phyloP scores from a whole-genome alignment of 495 filamentous ascomycete species.

The Xylaria venustula region DNA sequence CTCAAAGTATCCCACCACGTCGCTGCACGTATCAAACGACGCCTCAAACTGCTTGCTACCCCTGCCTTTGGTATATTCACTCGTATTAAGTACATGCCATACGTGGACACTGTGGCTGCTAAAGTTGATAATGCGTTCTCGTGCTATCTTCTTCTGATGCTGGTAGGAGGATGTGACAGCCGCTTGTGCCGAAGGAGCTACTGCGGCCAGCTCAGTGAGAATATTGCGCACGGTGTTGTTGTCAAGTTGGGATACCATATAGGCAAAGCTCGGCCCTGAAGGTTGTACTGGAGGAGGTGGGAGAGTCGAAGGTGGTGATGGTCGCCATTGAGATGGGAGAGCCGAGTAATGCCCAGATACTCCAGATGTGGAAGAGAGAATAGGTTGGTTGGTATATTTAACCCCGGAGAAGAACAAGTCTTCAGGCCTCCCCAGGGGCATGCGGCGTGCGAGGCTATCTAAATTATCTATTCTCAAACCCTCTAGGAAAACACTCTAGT shows the following conservation, averaged over 20 bases:
- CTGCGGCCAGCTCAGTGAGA: neutral
- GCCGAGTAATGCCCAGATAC: no score
- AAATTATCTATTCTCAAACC: no score
- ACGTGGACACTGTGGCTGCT: neutral
- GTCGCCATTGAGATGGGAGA: no score
- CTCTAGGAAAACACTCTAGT: no score
- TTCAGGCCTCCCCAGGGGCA: no score
- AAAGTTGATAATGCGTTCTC: neutral
- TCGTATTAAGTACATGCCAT: conserved; percentile 10
- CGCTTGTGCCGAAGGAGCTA: neutral
- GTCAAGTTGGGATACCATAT: neutral
- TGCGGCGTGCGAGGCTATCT: no score
- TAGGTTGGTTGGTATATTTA: no score
- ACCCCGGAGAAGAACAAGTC: no score
- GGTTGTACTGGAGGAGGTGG: no score
- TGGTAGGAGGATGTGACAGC: neutral
- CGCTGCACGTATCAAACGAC: neutral
- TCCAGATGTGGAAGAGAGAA: no score
- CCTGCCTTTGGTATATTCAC: neutral
- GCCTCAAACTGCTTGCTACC: conserved; percentile 3
- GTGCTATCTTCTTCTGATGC: neutral
- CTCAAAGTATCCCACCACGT: neutral
- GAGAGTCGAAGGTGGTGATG: no score
- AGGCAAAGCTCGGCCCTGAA: neutral
- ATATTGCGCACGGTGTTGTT: neutral